Conservation (phyloP, 2,329 filamentous ascomycete species). For the Didymosphaeria variabile region DNA sequence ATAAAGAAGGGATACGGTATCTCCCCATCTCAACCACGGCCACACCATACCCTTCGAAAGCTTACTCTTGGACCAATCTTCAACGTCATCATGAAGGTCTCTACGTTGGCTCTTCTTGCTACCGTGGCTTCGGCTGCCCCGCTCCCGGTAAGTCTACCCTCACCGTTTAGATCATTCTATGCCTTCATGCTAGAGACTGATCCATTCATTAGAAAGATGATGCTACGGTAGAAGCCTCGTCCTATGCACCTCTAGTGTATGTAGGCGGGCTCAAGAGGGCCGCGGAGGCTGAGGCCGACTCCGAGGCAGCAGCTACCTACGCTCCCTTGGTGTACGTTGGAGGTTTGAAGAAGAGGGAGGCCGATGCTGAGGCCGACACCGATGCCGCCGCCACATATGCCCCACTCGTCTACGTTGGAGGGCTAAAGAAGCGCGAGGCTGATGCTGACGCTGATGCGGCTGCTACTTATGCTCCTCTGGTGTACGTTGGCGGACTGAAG, state of each 20-base stretch:
- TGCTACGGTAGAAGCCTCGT: not conserved
- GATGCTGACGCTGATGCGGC: not conserved
- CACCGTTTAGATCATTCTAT: not conserved
- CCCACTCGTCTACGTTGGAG: not conserved
- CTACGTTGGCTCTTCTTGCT: not conserved
- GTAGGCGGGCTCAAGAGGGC: not conserved
- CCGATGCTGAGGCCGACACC: constrained; percentile 2
- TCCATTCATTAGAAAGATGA: not conserved
- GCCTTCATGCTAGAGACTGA: not conserved
- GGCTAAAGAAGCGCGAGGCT: not conserved
- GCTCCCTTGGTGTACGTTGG: not conserved
- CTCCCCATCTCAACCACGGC: not conserved
- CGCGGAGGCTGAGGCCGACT: not conserved
- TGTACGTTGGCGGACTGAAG: constrained; percentile 1
- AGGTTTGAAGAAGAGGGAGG: constrained; percentile 3
- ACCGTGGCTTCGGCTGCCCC: constrained; percentile 5
- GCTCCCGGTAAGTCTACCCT: not conserved
- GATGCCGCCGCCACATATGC: not conserved
- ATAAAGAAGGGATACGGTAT: not conserved
- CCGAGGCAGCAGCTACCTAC: not conserved
- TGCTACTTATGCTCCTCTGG: not conserved
- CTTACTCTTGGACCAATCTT: not conserved
- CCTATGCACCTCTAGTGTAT: not conserved
- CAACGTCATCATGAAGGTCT: constrained; percentile 1
- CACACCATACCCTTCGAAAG: not conserved